Conservation (phyloP, 1,284 basidiomycete genomes). For the Ustilago xerochloae region DNA sequence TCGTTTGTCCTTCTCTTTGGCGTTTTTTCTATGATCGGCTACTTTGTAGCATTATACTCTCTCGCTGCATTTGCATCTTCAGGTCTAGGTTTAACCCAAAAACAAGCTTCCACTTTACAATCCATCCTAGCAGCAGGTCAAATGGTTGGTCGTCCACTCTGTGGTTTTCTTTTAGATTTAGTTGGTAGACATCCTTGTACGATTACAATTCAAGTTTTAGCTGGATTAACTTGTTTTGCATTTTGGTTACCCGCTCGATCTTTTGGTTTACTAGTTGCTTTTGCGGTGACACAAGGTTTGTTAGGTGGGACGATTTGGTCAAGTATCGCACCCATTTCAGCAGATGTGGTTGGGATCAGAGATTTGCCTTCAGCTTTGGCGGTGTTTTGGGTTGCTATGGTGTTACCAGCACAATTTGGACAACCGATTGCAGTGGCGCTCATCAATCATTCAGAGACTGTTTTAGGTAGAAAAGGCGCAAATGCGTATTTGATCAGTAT, state of each 20-base stretch:
- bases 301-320: conserved; percentile 70
- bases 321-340: conserved; percentile 66
- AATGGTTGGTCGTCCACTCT: conserved; percentile 70
- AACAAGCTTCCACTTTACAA: conserved; percentile 69
- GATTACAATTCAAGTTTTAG: conserved; percentile 68
- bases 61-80: conserved; percentile 70
- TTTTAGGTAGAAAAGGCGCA: conserved; percentile 62
- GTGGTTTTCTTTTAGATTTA: conserved; percentile 69
- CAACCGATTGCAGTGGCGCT: conserved; percentile 69
- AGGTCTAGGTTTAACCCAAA: conserved; percentile 69
- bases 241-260: conserved; percentile 70
- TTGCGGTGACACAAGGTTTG: conserved; percentile 69
- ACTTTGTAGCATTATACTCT: conserved; percentile 70
- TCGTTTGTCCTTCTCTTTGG: conserved; percentile 59
- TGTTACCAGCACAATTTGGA: conserved; percentile 66
- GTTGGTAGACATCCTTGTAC: conserved; percentile 70
- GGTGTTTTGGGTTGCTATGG: conserved; percentile 69
- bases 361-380: conserved; percentile 69
- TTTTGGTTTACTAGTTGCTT: conserved; percentile 69
- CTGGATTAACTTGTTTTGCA: conserved; percentile 68
- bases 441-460: conserved; percentile 64
- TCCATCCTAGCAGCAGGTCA: conserved; percentile 70
- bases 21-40: conserved; percentile 66
- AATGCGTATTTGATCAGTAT: conserved; percentile 68
- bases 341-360: conserved; percentile 69